Base-by-base conservation (phyloP, 2,329 filamentous ascomycete genomes). In the Ophiostoma novo-ulmi region DNA sequence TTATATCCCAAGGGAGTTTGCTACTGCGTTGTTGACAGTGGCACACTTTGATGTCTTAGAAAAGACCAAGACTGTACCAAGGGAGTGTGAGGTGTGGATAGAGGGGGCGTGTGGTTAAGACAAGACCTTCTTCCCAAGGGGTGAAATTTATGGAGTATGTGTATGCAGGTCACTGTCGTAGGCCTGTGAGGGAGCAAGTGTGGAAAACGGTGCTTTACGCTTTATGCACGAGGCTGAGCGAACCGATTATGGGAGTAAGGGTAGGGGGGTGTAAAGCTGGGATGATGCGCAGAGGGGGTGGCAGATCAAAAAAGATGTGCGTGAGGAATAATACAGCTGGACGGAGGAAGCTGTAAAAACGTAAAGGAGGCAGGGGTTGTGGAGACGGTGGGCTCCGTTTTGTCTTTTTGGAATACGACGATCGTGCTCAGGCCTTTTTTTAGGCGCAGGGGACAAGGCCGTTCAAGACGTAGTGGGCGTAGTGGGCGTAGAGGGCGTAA, bases 221-320 rank as follows among this genome's bases (percentile, higher is more conserved):
- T 39, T 38, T 39, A 10, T 39, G 63, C 72, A 73, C 74, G 73
- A 75, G 74, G 74, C 74, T 75, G 74, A 75, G 73, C 69, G 22
- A 38, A 26, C 17, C 14, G 14, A 14, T 44, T 4, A 17, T 48
- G 41, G 2, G 41, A 26, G 61, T 20, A 35, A 20, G 67, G 14
- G 52, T 22, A 61, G n/a, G 61, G 52, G 22, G n/a, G 55, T 22
- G 52, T 22, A 65, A 66, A 36, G n/a, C 68, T 69, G 35, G 69
- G 26, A 67, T 36, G 58, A n/a, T 26, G 38, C 38, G 26, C 48
- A 22, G 61, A 22, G 61, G 66, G 71, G 69, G 64, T 20, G 69
- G 71, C 14, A 31, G 31, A 35, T 38, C 67, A 22, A 38, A 65
- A 48, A 58, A 20, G 22, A 66, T 55, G 70, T 31, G 69, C 31